Evolutionary conservation across 163 green algal species (phyloP), one percentile per base, ranked within the genome.

Genomic region (Scenedesmus sp.): DNA sequence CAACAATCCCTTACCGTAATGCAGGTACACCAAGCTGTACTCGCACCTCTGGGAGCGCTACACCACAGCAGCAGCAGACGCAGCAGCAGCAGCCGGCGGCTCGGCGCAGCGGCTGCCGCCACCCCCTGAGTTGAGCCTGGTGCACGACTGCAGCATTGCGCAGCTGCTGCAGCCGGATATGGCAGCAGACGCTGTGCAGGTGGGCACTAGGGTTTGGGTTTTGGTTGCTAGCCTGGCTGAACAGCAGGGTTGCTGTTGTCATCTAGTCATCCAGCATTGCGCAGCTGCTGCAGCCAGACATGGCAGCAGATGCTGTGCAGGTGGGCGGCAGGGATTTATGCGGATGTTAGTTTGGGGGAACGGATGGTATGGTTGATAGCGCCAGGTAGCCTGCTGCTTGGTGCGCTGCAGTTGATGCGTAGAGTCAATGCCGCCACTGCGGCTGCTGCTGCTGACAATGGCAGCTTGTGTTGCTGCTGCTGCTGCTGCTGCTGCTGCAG

Each of bases 121-220:
- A 20, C 23, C 90, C 1, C 34, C 94, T 54, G 93, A 95, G 59
- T 56, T 94, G 57, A 93, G 79, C 84, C 77, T 96, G 76, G 64
- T 96, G 77, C 52, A 81, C 16, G 94, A 96, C 93, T 92, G 86
- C 88, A 88, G 89, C 79, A 70, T 70, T 7, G 91, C 93, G 7
- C 83, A 90, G 84, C 85, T 93, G 90, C 59, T 91, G 73, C 84
- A 93, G 23, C 90, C 90, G 8, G 90, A 90, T 18, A 52, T 93
- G 16, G 62, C 74, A 23, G 84, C 84, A 70, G 84, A 93, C 62
- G 90, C 90, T 6, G 90, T 93, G 74, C 84, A 92, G 88, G 88
- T 88, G 79, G 13, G 87, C 3, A 3, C n/a, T 26, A 18, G 2
- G 12, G 15, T 46, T 46, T 46, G 34, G 34, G 34, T 46, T 46